A percentile compares a stretch with the other conserved stretches of the same genome.
Evolutionary conservation across 108 stramenopile genomes (phyloP).

Genomic region (Cyclostephanos invisitatus): DNA sequence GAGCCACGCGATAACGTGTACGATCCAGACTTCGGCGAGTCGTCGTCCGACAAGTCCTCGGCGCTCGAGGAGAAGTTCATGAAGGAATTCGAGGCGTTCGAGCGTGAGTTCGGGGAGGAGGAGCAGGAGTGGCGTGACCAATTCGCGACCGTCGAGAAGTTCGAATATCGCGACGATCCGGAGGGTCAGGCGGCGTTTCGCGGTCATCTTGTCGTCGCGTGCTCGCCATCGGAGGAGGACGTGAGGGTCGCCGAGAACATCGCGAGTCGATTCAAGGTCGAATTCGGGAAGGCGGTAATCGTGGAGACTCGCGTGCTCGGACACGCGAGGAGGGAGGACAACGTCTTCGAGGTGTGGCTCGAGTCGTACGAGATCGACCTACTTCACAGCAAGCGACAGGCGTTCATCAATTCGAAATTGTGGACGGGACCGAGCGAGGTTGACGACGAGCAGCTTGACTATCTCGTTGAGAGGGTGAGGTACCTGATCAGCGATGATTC

Average conservation of each 20-base stretch:
- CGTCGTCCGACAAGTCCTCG: constrained; percentile 62
- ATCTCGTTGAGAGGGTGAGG: constrained; percentile 65
- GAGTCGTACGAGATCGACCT: constrained; percentile 86
- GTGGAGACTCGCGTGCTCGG: constrained; percentile 82
- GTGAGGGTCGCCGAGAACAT: constrained; percentile 79
- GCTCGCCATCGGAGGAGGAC: constrained; percentile 61
- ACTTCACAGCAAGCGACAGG: constrained; percentile 74
- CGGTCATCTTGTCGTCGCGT: constrained; percentile 83
- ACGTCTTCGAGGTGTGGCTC: constrained; percentile 86
- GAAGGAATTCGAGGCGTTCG: constrained; percentile 62
- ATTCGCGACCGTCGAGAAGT: constrained; percentile 49
- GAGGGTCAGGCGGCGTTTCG: constrained; percentile 77
- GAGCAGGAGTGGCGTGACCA: constrained; percentile 53
- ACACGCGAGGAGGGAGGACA: constrained; percentile 73
- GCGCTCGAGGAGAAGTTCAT: constrained; percentile 63
- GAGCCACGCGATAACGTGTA: constrained; percentile 80
- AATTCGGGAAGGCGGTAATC: constrained; percentile 77
- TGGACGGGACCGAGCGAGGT: constrained; percentile 75
- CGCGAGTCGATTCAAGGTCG: constrained; percentile 64
- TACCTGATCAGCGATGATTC: constrained; percentile 77
- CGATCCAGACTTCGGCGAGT: constrained; percentile 61
- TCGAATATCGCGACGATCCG: constrained; percentile 62
- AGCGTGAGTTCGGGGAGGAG: constrained; percentile 64
- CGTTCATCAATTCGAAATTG: constrained; percentile 46
- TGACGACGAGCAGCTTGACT: constrained; percentile 72